These are phyloP conservation scores for Eucalyptus regnans DNA, from an alignment of 345 rosid species.

Conservation along the genomic window DNA sequence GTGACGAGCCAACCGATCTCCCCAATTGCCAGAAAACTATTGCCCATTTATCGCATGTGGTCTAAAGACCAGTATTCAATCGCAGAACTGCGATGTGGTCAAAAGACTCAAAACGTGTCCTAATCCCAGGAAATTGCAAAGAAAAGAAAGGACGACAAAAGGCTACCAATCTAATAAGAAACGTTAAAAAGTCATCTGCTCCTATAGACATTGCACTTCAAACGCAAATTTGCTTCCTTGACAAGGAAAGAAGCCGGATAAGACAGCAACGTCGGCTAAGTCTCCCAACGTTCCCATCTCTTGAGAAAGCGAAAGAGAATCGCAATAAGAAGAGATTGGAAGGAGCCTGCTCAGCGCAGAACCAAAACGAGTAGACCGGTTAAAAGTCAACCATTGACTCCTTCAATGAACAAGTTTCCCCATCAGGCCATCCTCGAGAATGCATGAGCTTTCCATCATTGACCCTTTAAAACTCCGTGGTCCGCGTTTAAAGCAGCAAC, in stretches of 20 bases:
- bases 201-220: neutral
- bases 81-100: neutral
- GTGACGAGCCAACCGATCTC: neutral
- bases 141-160: neutral
- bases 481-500: neutral
- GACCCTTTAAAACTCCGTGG: neutral
- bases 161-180: neutral
- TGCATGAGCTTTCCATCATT: neutral
- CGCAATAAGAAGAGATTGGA: neutral
- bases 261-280: neutral
- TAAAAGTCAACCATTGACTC: neutral
- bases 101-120: neutral
- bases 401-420: neutral
- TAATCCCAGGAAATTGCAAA: neutral
- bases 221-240: neutral
- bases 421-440: neutral
- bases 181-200: neutral
- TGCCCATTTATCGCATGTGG: neutral
- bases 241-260: neutral
- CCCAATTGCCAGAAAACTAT: neutral
- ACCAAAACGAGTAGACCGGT: neutral
- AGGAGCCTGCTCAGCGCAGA: neutral
- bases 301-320: neutral
- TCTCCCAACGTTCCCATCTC: neutral
- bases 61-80: neutral